Evolutionary conservation across 2,329 filamentous ascomycete genomes (phyloP).

Genomic region (Curvularia lunata): DNA sequence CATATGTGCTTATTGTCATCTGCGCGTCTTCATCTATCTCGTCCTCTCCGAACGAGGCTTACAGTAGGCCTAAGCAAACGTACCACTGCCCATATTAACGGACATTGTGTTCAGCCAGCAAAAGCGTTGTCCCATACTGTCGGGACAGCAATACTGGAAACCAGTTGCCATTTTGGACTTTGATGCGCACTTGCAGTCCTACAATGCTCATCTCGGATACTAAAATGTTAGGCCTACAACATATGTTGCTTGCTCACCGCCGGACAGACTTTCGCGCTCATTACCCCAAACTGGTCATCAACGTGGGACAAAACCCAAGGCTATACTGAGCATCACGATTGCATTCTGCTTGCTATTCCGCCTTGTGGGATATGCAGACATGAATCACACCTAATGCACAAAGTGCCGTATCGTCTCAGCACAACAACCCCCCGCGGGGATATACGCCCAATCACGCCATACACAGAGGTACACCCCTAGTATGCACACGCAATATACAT

Average conservation of each 20-base stretch:
- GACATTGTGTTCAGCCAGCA: slow-evolving; percentile 4
- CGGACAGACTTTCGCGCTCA: slow-evolving; percentile 9
- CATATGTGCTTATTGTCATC: slow-evolving; percentile 41
- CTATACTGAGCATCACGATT: neutral
- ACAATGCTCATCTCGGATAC: slow-evolving; percentile 11
- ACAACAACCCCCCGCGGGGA: slow-evolving; percentile 5
- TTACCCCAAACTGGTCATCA: slow-evolving; percentile 2
- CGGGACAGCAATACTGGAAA: slow-evolving; percentile 20
- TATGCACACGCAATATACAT: slow-evolving; percentile 2
- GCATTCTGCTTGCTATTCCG: neutral
- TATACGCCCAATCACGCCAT: slow-evolving; percentile 11
- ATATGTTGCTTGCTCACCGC: slow-evolving; percentile 15
- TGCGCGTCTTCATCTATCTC: slow-evolving; percentile 27
- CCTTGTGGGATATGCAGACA: neutral
- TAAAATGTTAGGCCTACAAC: slow-evolving; percentile 2
- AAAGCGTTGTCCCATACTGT: slow-evolving; percentile 13
- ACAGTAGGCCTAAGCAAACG: slow-evolving; percentile 23
- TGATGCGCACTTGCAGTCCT: slow-evolving; percentile 15
- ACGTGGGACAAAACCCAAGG: slow-evolving; percentile 4
- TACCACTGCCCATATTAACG: slow-evolving; percentile 24
- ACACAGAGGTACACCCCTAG: slow-evolving; percentile 1
- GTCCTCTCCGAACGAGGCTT: slow-evolving; percentile 21
- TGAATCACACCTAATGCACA: slow-evolving; percentile 5
- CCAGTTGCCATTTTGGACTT: slow-evolving; percentile 17
- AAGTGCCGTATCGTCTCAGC: slow-evolving; percentile 19